Percentiles rank a stretch among this genome's conserved stretches.
Evolutionary conservation across 2,329 filamentous ascomycete species (phyloP).

Genomic region (Aspergillus piperis): DNA sequence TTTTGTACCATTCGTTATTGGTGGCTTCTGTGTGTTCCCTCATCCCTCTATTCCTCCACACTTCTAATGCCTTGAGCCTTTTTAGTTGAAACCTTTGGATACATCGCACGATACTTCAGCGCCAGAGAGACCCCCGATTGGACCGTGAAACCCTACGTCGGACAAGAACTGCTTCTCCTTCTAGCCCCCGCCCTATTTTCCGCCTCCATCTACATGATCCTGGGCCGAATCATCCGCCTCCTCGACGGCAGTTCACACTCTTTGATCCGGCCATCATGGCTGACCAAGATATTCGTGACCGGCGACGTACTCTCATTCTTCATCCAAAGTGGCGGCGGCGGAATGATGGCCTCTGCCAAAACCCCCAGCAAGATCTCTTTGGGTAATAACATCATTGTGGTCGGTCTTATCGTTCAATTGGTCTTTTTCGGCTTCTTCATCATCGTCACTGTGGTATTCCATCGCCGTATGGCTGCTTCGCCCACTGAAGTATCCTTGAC

Average conservation of each 20-base stretch:
- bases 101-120: not conserved
- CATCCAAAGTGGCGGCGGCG: conserved; percentile 3
- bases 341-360: not conserved
- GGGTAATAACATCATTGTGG: not conserved
- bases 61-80: not conserved
- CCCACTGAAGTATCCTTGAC: not conserved
- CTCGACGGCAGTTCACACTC: not conserved
- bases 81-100: conserved; percentile 1
- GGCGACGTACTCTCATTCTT: conserved; percentile 2
- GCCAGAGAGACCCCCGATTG: conserved; percentile 1
- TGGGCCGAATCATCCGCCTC: not conserved
- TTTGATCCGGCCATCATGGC: not conserved
- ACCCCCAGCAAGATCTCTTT: not conserved
- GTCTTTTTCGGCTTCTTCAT: not conserved
- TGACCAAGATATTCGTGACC: conserved; percentile 1
- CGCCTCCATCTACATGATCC: conserved; percentile 6
- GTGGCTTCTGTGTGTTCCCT: conserved; percentile 37
- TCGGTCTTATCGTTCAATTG: not conserved
- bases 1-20: conserved; percentile 33
- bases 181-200: conserved; percentile 1
- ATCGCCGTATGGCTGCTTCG: not conserved
- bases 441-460: not conserved
- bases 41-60: not conserved
- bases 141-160: not conserved
- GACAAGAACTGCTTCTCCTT: not conserved